Base-by-base conservation (phyloP, 78 protist genomes). In the Protostelium mycophagum region DNA sequence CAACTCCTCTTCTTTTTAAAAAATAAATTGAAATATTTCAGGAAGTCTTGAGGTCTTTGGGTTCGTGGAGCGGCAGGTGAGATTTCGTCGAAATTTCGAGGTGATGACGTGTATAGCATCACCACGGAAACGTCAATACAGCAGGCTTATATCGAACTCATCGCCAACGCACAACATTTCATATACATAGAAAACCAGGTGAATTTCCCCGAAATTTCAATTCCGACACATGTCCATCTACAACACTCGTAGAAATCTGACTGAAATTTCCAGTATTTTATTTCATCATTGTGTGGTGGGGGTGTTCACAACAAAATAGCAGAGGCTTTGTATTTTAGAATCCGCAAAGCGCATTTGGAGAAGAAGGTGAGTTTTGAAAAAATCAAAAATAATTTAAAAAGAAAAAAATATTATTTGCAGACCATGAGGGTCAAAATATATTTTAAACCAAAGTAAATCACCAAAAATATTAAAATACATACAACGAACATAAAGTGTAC, bases 161-260 rank as follows among this genome's bases (percentile, higher is more conserved):
- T 93, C 37, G 63, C 34, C 36, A 51, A 85, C 28, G 93, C 93
- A n/a, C 35, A 90, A 73, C 37, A 86, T 34, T 88, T 88, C 34
- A 36, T 93, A 1, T 93, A 91, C 86, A 93, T 93, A 36, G 95
- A 93, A 87, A 93, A 93, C 86, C 95, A 93, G 89, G 90, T 63
- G 90, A 90, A 87, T 89, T 0, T 89, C 37, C 35, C n/a, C n/a
- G n/a, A n/a, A n/a, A n/a, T n/a, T n/a, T n/a, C n/a, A n/a, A n/a
- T n/a, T n/a, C n/a, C n/a, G n/a, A n/a, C n/a, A n/a, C n/a, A n/a
- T n/a, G n/a, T n/a, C n/a, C n/a, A n/a, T n/a, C n/a, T n/a, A n/a
- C n/a, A n/a, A n/a, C 37, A 39, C 63, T 38, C 35, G 37, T 86
- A 23, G 88, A 28, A 29, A 28, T 37, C 85, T 25, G 73, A 16